Evolutionary conservation across 2,329 filamentous ascomycete genomes (phyloP).

Genomic region (Westerdykella sp.): DNA sequence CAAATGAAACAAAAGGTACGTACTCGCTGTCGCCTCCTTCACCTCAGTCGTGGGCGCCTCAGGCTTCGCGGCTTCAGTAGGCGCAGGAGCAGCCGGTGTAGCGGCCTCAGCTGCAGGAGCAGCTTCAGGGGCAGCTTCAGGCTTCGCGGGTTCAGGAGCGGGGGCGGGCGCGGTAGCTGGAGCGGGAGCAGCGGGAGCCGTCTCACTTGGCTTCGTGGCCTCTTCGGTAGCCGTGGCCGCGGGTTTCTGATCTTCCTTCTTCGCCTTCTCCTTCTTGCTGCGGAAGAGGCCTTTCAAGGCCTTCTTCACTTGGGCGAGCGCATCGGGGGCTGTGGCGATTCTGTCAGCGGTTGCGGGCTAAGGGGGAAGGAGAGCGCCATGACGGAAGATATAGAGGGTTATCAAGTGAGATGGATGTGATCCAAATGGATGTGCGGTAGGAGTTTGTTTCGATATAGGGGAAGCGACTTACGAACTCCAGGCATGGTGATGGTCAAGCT

Average conservation of each 20-base stretch:
- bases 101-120: conserved; percentile 1
- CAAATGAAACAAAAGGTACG: conserved; percentile 12
- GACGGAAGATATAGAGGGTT: background rate
- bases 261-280: conserved; percentile 28
- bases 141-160: conserved; percentile 16
- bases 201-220: conserved; percentile 27
- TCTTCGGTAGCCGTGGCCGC: conserved; percentile 15
- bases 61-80: conserved; percentile 20
- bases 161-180: conserved; percentile 21
- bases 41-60: conserved; percentile 26
- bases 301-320: conserved; percentile 34
- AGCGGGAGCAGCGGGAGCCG: conserved; percentile 27
- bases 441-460: background rate
- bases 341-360: background rate
- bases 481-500: conserved; percentile 26
- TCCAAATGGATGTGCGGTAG: background rate
- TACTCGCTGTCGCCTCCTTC: conserved; percentile 33
- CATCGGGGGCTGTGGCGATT: conserved; percentile 27
- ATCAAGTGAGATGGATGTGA: background rate
- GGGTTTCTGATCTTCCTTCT: conserved; percentile 19
- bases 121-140: conserved; percentile 3
- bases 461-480: conserved; percentile 35
- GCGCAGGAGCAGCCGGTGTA: conserved; percentile 4
- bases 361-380: background rate
- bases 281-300: conserved; percentile 33